Evolutionary conservation across 306 rosid species (phyloP), one percentile per base, ranked within the genome.

Genomic region (Psophocarpus tetragonolobus): DNA sequence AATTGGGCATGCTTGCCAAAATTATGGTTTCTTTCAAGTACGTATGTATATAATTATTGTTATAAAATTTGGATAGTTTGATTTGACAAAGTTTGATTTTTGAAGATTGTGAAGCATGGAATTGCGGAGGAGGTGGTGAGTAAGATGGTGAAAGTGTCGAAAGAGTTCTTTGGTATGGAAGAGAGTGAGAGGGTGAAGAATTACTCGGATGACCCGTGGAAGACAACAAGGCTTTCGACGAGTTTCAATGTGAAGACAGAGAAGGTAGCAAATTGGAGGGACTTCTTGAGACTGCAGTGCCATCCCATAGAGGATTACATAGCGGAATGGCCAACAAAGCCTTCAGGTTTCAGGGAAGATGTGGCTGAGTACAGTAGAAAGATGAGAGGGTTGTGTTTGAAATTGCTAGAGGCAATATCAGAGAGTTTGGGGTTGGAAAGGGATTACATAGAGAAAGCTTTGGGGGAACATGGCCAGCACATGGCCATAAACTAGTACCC

Each of bases 401-500:
- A 63, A 77, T 27, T 95, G 75, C 58, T 89, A 0, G 98, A 91
- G 32, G 81, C 84, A 0, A 89, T 95, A 74, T 83, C 97, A 13
- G 95, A 90, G 66, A 95, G 97, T 74, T 79, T 95, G 73, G 97
- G 92, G 2, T 76, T 95, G 27, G 91, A 92, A 47, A 91, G 53
- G 12, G 83, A 84, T 20, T 85, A 85, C 84, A 86, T 92, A 23
- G 73, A 78, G 47, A 62, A 76, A 2, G 83, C 81, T 8, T 1
- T 95, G 48, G 97, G 97, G 0, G 87, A 84, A 42, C 98, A 92
- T 69, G 98, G 97, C 0, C 98, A 95, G 27, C 98, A 95, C 71
- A 88, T 95, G 97, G 97, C 98, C 0, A 82, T 95, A 1, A 95
- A 95, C 66, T 95, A 85, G 36, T 95, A 92, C 77, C 98, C 98